Conservation (phyloP, 805 yeast species). For the Priceomyces melissophilus region DNA sequence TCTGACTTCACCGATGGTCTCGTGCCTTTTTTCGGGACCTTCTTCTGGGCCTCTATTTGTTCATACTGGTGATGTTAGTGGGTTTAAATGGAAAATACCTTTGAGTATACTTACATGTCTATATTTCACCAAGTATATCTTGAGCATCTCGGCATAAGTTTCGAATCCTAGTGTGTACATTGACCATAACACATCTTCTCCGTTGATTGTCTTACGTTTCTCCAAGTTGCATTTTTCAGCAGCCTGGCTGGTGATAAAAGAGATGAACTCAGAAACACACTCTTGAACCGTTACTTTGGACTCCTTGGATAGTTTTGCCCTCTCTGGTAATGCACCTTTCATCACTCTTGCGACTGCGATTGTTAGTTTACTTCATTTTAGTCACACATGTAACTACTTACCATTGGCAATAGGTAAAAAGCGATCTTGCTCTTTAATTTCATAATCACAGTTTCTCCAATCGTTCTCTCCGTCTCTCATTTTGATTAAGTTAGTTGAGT, state of each 20-base stretch:
- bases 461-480: background rate
- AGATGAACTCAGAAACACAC: constrained; percentile 78
- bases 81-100: background rate
- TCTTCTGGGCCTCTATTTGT: constrained; percentile 13
- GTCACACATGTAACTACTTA: constrained; percentile 12
- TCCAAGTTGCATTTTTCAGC: constrained; percentile 70
- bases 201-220: constrained; percentile 72
- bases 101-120: constrained; percentile 11
- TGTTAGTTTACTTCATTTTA: constrained; percentile 8
- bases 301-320: constrained; percentile 75
- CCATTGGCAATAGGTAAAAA: constrained; percentile 44
- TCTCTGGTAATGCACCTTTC: constrained; percentile 69
- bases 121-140: constrained; percentile 50
- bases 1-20: background rate
- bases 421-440: constrained; percentile 44
- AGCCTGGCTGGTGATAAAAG: constrained; percentile 78
- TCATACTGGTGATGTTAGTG: constrained; percentile 14
- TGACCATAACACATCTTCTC: constrained; percentile 71
- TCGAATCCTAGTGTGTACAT: constrained; percentile 72
- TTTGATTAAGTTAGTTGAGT: background rate
- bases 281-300: constrained; percentile 81
- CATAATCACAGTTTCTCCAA: constrained; percentile 33
- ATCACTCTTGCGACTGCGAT: constrained; percentile 61
- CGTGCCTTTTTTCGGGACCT: constrained; percentile 10
- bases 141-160: constrained; percentile 72